These are phyloP conservation scores for Turritis glabra DNA, from an alignment of 345 rosid species.

Conservation along the genomic window DNA sequence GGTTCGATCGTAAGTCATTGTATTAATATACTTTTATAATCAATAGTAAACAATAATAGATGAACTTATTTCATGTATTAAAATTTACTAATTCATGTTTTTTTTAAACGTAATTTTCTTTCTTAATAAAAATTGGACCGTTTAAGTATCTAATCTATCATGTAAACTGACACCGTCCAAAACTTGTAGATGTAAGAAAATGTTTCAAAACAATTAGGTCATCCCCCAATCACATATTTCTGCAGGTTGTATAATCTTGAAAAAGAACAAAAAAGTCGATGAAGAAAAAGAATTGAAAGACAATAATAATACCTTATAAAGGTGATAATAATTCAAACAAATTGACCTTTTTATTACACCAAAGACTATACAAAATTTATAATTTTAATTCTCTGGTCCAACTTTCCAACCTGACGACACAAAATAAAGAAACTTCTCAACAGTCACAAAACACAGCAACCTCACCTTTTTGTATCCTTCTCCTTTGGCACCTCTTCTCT, in stretches of 20 bases:
- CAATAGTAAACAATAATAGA: no score
- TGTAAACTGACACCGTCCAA: background rate
- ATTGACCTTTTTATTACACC: slow-evolving; percentile 9
- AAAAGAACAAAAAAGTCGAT: background rate
- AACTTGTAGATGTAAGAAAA: background rate
- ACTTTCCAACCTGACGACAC: slow-evolving; percentile 22
- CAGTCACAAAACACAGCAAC: slow-evolving; percentile 27
- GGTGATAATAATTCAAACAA: slow-evolving; percentile 8
- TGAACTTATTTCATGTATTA: no score
- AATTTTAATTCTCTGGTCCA: slow-evolving; percentile 26
- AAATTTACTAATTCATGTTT: no score
- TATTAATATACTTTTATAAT: no score
- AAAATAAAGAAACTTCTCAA: slow-evolving; percentile 23
- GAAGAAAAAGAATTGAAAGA: background rate
- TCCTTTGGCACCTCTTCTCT: slow-evolving; percentile 28
- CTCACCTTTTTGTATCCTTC: slow-evolving; percentile 9
- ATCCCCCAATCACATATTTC: background rate
- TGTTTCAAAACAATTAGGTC: slow-evolving; percentile 11
- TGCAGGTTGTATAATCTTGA: slow-evolving; percentile 18
- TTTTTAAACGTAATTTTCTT: background rate
- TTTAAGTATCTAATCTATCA: background rate
- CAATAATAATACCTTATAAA: slow-evolving; percentile 3
- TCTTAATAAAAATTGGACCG: background rate
- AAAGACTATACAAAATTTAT: background rate
- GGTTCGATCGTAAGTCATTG: no score